Conservation (phyloP, 2,329 filamentous ascomycete species). For the Talaromyces verruculosus region DNA sequence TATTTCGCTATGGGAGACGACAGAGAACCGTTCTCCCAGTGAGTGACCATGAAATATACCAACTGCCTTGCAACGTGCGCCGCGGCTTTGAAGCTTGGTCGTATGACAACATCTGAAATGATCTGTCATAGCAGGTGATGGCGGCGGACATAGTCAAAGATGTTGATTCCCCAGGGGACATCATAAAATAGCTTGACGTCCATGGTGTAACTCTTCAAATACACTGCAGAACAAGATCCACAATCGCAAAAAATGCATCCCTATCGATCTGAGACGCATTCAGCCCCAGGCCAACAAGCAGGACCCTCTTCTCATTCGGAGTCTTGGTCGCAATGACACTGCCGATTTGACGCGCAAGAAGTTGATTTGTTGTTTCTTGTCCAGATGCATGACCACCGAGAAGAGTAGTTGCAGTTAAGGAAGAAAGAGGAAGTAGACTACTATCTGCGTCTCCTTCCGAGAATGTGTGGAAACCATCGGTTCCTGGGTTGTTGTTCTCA, state of each 20-base stretch:
- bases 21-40: not conserved
- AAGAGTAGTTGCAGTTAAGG: conserved; percentile 82
- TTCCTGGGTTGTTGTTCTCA: conserved; percentile 37
- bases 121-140: not conserved
- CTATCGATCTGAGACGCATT: conserved; percentile 46
- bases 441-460: conserved; percentile 48
- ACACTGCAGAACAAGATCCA: conserved; percentile 46
- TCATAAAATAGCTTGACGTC: not conserved
- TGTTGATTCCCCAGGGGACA: not conserved
- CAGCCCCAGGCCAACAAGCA: conserved; percentile 61
- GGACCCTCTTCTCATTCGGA: conserved; percentile 59
- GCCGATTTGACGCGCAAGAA: conserved; percentile 86
- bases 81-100: not conserved
- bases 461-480: conserved; percentile 41
- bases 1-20: not conserved
- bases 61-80: not conserved
- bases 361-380: conserved; percentile 79
- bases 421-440: conserved; percentile 69
- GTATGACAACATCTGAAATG: not conserved
- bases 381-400: conserved; percentile 78
- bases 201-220: conserved; percentile 30
- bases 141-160: not conserved
- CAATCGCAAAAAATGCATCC: conserved; percentile 44
- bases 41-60: not conserved
- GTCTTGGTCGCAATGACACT: conserved; percentile 72